Percentiles rank a stretch among this genome's conserved stretches.
These are phyloP conservation scores for Boletus sp. DNA, from an alignment of 768 basidiomycete genomes.

Conservation along the genomic window DNA sequence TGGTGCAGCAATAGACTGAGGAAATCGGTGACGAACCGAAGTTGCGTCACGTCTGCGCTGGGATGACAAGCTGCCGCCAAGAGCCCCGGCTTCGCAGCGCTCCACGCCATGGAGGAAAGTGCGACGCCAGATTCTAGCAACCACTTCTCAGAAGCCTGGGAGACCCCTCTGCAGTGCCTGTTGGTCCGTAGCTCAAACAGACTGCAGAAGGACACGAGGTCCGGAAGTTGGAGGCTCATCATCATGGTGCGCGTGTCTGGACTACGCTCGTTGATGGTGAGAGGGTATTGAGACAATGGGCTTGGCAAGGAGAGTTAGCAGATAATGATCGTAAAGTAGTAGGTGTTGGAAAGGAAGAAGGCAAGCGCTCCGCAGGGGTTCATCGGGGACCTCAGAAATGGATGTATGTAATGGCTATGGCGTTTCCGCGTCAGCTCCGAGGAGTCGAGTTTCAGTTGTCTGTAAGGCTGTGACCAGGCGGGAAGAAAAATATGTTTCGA, in stretches of 20 bases:
- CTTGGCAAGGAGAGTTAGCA: background rate
- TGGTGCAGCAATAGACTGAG: slow-evolving; percentile 42
- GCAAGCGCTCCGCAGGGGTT: background rate
- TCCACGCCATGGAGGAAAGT: slow-evolving; percentile 24
- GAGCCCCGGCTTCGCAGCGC: slow-evolving; percentile 43
- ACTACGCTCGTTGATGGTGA: background rate
- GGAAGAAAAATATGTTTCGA: too few relatives aligned
- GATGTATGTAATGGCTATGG: slow-evolving; percentile 19
- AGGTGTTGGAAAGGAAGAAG: slow-evolving; percentile 6
- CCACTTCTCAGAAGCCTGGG: slow-evolving; percentile 31
- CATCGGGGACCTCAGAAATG: background rate
- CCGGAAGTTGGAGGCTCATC: slow-evolving; percentile 32
- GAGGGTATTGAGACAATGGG: background rate
- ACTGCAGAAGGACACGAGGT: slow-evolving; percentile 25
- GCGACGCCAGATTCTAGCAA: slow-evolving; percentile 20
- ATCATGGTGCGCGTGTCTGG: slow-evolving; percentile 7
- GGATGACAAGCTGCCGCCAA: slow-evolving; percentile 61
- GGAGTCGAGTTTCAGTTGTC: slow-evolving; percentile 5
- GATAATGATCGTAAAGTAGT: slow-evolving; percentile 3
- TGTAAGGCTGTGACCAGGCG: too few relatives aligned
- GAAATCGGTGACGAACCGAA: slow-evolving; percentile 52
- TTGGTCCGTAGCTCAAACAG: slow-evolving; percentile 29
- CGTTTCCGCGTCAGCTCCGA: slow-evolving; percentile 18
- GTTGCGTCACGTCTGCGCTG: slow-evolving; percentile 53
- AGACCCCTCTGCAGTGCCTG: slow-evolving; percentile 28